Percentiles rank a stretch among this genome's conserved stretches.
Evolutionary conservation across 441 rosid genomes (phyloP).

Genomic region (Rhodomyrtus psidioides): DNA sequence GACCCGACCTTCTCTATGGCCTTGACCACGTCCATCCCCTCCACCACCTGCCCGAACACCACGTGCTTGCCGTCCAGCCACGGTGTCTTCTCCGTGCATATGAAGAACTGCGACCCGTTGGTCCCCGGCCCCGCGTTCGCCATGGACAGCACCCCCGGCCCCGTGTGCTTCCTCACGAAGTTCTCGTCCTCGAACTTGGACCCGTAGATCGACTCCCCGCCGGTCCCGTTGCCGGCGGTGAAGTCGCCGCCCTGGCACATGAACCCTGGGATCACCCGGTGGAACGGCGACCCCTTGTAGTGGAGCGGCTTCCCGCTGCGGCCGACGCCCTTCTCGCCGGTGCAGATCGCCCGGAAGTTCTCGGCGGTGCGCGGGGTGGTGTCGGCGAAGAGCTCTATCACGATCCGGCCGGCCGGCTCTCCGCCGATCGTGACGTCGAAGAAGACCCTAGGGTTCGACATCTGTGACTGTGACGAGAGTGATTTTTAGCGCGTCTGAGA

Average conservation of each 20-base stretch:
- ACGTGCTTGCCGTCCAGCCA: slow-evolving; percentile 95
- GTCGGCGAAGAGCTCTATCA: slow-evolving; percentile 78
- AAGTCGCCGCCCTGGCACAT: slow-evolving; percentile 97
- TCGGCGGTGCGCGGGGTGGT: slow-evolving; percentile 59
- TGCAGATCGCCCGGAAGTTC: slow-evolving; percentile 93
- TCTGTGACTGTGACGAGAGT: no score
- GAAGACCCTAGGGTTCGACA: slow-evolving; percentile 27
- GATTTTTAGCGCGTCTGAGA: no score
- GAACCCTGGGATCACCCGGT: slow-evolving; percentile 81
- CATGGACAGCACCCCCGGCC: slow-evolving; percentile 75
- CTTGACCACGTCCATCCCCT: slow-evolving; percentile 63
- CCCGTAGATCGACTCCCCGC: slow-evolving; percentile 90
- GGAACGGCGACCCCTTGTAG: slow-evolving; percentile 73
- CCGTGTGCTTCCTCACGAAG: slow-evolving; percentile 78
- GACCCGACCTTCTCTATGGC: slow-evolving; percentile 71
- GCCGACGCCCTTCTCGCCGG: slow-evolving; percentile 71
- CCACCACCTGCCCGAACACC: slow-evolving; percentile 71
- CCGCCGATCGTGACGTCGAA: slow-evolving; percentile 70
- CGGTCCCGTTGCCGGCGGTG: slow-evolving; percentile 90
- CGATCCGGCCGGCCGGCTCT: slow-evolving; percentile 42
- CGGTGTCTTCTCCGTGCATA: slow-evolving; percentile 55
- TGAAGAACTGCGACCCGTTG: slow-evolving; percentile 81
- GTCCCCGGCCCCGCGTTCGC: slow-evolving; percentile 78
- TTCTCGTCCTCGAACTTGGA: slow-evolving; percentile 78
- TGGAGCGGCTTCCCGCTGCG: slow-evolving; percentile 66